Base-by-base conservation (phyloP, 345 rosid genomes). In the Eucalyptus shirleyi region DNA sequence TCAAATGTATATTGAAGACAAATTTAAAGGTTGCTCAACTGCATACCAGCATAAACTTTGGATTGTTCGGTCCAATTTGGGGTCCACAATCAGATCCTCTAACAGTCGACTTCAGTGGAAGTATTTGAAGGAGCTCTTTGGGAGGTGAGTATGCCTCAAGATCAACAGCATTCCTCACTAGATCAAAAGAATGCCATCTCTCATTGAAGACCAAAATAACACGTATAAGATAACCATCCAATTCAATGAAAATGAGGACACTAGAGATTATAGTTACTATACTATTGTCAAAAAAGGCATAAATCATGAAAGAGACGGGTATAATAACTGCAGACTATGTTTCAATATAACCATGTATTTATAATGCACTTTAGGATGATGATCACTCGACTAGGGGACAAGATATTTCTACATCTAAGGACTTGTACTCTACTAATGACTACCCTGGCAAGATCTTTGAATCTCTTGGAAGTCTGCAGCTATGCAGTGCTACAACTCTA, bases 21-120 rank as follows among this genome's bases (percentile, higher is more conserved):
- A 47, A 47, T 47, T 4, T 51, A 77, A 69, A 77, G 83, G 45
- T 77, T 77, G 7, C 45, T 19, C 83, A 77, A 37, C 26, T 77
- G 83, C 69, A 62, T 96, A 97, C 98, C 95, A 94, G 91, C 91
- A 91, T 91, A 90, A 98, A 98, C 90, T 95, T 98, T 85, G 97
- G 95, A 94, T 98, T 98, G 82, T 97, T 97, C 24, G 97, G 99
- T 87, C 98, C 99, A 92, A 98, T 98, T 92, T 95, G 99, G 8
- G 97, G 92, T 87, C 98, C 98, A 87, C 93, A 93, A 77, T 91
- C 91, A 5, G 98, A 91, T 82, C 93, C 93, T 92, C 98, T 94
- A n/a, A 95, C 82, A 24, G 96, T 94, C 13, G 99, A 97, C 88
- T 94, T 96, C 6, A 91, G 93, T 87, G 99, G 99, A 90, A 97